phyloP scores from a whole-genome alignment of 164 flowering plant genomes.

The Dillenia suffruticosa region DNA sequence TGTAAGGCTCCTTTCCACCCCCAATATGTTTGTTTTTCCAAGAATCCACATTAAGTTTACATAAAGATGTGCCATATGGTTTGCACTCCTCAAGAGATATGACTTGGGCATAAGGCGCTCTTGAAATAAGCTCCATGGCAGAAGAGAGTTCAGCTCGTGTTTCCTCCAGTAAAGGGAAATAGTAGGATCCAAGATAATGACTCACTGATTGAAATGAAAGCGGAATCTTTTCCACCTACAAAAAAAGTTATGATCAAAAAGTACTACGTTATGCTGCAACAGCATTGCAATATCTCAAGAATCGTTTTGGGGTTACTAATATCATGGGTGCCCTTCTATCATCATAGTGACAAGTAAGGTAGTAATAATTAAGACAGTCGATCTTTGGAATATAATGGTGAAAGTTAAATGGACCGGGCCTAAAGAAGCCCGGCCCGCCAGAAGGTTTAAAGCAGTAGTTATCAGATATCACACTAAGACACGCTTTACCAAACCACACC shows the following conservation, averaged over 20 bases:
- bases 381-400: too few species aligned
- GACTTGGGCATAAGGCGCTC: constrained; percentile 50
- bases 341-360: too few species aligned
- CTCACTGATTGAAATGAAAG: constrained; percentile 36
- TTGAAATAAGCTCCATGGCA: constrained; percentile 37
- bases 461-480: too few species aligned
- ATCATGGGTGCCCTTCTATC: too few species aligned
- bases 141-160: constrained; percentile 44
- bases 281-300: too few species aligned
- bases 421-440: too few species aligned
- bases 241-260: background rate
- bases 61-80: constrained; percentile 15
- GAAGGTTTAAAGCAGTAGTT: too few species aligned
- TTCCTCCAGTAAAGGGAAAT: constrained; percentile 53
- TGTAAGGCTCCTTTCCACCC: constrained; percentile 36
- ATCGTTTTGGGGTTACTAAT: too few species aligned
- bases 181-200: constrained; percentile 43
- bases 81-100: constrained; percentile 14
- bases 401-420: too few species aligned
- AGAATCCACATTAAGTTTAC: constrained; percentile 35
- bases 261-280: too few species aligned
- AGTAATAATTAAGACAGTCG: too few species aligned
- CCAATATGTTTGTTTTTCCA: constrained; percentile 45
- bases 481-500: too few species aligned
- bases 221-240: constrained; percentile 54